phyloP scores from a whole-genome alignment of 192 early-diverging fungal species.

The Coemansia sp. region DNA sequence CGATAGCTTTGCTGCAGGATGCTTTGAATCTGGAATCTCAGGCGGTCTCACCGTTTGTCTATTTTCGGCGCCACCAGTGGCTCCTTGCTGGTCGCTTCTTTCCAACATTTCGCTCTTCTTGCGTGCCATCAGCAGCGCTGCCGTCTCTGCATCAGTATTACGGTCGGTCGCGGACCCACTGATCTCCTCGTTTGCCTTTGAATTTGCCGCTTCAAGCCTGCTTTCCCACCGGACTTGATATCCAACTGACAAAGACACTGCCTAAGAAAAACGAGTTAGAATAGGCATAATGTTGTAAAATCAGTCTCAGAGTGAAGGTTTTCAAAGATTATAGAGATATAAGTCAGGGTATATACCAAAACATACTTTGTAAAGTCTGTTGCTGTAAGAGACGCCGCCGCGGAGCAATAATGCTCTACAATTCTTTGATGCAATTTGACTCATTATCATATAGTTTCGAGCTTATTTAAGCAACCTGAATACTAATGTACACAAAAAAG shows the following conservation, averaged over 20 bases:
- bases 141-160: background rate
- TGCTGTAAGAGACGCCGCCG: background rate
- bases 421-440: background rate
- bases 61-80: background rate
- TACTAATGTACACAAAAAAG: background rate
- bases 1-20: background rate
- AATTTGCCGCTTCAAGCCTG: conserved; percentile 10
- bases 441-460: background rate
- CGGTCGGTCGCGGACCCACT: background rate
- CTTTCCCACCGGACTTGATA: conserved; percentile 37
- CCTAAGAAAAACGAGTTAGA: background rate
- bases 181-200: background rate
- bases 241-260: conserved; percentile 1
- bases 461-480: background rate
- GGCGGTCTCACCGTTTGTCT: conserved; percentile 36
- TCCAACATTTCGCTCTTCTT: background rate
- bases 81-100: background rate
- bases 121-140: conserved; percentile 22
- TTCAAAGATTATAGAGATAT: no score
- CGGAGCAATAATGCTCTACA: background rate
- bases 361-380: background rate
- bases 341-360: background rate
- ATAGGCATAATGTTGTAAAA: no score
- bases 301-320: no score
- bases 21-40: background rate